Evolutionary conservation across 139 green algal genomes (phyloP).

Genomic region (Marvania coccoides): DNA sequence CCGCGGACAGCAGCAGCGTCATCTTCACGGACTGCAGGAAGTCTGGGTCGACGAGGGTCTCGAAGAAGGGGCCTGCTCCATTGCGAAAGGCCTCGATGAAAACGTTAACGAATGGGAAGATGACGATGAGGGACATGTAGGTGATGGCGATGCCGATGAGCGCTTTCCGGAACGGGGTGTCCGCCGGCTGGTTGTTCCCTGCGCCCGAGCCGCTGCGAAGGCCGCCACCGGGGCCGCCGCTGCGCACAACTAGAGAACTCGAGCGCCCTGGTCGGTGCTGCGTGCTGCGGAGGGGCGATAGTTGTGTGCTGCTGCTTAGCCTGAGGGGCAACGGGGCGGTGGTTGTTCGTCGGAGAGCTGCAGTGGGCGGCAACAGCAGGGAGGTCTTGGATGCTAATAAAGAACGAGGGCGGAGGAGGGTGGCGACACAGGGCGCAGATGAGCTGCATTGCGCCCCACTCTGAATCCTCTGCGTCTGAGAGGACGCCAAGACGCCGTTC

Average conservation of each 20-base stretch:
- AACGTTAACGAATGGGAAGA: conserved; percentile 74
- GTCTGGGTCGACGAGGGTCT: conserved; percentile 64
- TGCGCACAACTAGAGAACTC: too few species aligned
- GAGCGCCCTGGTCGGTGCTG: too few species aligned
- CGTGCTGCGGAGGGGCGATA: too few species aligned
- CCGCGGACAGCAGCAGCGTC: conserved; percentile 55
- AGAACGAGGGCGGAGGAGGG: too few species aligned
- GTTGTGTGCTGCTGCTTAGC: too few species aligned
- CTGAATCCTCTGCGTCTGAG: background rate
- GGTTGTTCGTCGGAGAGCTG: too few species aligned
- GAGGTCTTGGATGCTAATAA: too few species aligned
- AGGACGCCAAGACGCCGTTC: background rate
- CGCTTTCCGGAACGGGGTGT: conserved; percentile 35
- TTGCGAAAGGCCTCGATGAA: conserved; percentile 76
- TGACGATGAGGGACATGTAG: conserved; percentile 63
- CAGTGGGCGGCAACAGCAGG: too few species aligned
- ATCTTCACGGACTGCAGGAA: conserved; percentile 67
- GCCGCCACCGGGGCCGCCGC: background rate
- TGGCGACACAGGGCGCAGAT: background rate
- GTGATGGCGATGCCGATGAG: conserved; percentile 43
- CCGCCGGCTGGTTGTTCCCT: conserved; percentile 23
- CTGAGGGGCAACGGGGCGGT: too few species aligned
- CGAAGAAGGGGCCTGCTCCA: conserved; percentile 62
- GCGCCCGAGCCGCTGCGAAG: background rate
- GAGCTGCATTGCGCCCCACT: background rate